These are phyloP conservation scores for Przewalskia tangutica DNA, from an alignment of 257 asterid species.

Conservation along the genomic window DNA sequence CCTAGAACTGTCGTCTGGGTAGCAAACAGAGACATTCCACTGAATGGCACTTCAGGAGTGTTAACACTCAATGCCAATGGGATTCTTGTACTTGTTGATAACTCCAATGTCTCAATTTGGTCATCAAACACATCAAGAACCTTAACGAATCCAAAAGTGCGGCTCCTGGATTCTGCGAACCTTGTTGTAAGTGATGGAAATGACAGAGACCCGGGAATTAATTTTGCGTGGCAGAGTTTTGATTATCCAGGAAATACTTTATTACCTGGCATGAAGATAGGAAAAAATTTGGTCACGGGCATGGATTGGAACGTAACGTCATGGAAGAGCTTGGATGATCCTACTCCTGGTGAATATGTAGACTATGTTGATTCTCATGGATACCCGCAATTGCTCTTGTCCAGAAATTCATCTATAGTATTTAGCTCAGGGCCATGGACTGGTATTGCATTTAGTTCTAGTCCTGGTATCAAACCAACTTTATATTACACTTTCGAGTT, in stretches of 20 bases:
- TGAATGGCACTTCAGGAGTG: background rate
- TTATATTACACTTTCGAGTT: background rate
- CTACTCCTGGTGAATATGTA: slow-evolving; percentile 6
- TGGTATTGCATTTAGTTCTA: background rate
- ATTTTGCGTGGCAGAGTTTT: slow-evolving; percentile 11
- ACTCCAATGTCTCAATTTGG: background rate
- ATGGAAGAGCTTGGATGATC: slow-evolving; percentile 17
- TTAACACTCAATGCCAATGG: background rate
- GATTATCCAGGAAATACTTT: slow-evolving; percentile 5
- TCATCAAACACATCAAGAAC: slow-evolving; percentile 5
- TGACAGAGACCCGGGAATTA: background rate
- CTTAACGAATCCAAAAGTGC: background rate
- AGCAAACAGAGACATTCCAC: slow-evolving; percentile 6
- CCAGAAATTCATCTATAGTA: background rate
- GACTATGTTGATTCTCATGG: background rate
- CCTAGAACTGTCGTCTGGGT: background rate
- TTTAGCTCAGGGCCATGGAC: slow-evolving; percentile 12
- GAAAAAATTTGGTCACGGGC: slow-evolving; percentile 3
- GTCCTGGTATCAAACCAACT: background rate
- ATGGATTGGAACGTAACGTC: background rate
- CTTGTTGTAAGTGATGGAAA: slow-evolving; percentile 7
- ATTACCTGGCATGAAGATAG: slow-evolving; percentile 11
- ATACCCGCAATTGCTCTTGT: background rate
- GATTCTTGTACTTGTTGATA: background rate
- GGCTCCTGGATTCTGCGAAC: slow-evolving; percentile 4